Evolutionary conservation across 2,329 filamentous ascomycete genomes (phyloP), one percentile per base, ranked within the genome.

Genomic region (Aspergillus sp.): DNA sequence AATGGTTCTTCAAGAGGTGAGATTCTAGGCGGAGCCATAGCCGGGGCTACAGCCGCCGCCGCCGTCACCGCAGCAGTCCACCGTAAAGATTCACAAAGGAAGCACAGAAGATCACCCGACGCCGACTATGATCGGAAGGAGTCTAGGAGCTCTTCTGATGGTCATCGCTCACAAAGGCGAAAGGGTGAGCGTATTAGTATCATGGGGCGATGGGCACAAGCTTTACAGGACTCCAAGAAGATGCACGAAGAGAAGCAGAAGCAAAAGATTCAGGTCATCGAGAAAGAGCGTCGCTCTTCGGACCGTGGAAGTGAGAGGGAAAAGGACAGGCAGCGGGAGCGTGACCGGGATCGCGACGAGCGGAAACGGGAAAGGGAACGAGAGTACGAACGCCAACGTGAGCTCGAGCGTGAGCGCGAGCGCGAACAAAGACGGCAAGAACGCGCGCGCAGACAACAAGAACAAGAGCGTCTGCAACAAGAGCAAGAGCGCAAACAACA

Each of bases 101-200:
- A 67, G 53, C 75, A 73, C 69, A 69, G 69, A 58, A 72, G 70
- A 15, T 69, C 71, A 2, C 67, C 71, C 7, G 68, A 64, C 12
- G 59, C 66, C 25, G 72, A 74, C 2, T 69, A 70, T 23, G 75
- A 77, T 28, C 72, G 72, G 57, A 70, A 72, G 8, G 68, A 70
- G 41, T 77, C 76, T 4, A 79, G 73, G 55, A 67, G 70, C 25
- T 79, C 75, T 2, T 73, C 70, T 5, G 76, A 78, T 54, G 70
- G 67, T 6, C 71, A 69, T 43, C 66, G 63, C 8, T 63, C 67
- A 28, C 64, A 73, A 54, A 72, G 74, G 17, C 67, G 70, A 57
- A 78, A 74, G 59, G 71, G 70, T 51, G 74, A 75, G 15, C 67
- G 71, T 36, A 63, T 67, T n/a, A 49, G 73, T 4, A 62, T 78